Base-by-base conservation (phyloP, 495 filamentous ascomycete genomes). In the Lichina pygmaea region DNA sequence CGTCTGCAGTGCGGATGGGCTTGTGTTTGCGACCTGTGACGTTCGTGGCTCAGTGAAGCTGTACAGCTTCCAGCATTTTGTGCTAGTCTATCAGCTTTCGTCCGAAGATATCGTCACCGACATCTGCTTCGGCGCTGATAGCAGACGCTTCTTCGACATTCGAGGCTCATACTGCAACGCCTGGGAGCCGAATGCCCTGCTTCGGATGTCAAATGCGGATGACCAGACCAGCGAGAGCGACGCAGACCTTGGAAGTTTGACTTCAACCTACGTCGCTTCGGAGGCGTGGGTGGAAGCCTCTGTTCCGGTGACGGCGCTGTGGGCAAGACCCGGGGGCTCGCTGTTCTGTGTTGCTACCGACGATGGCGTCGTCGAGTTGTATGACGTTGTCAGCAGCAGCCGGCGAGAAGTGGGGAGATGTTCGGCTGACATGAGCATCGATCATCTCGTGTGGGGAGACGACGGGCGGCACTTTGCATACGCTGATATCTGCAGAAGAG, bases 1-100 rank as follows among this genome's bases (percentile, higher is more conserved):
- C 44, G 10, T 44, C 17, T 34, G 40, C 8, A 59, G 57, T 46
- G 46, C 50, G 1, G 51, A 56, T 37, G 57, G 57, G 8, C 50
- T 13, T 7, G 24, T 58, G 3, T 57, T 59, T n/a, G 43, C 50
- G 6, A 57, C 55, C 8, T 48, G 52, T 30, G 40, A 51, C 46
- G 48, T n/a, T 3, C 41, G 48, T 33, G 54, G 57, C 4, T 51
- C 37, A 8, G 39, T 59, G 10, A 50, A 52, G 30, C n/a, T 59
- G 13, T 59, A 46, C 42, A 47, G 47, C 42, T 53, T 51, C n/a
- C 4, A 38, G 2, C 30, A 50, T 33, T 55, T 59, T 9, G 16
- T 13, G 33, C 17, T 53, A 7, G 46, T 59, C 8, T 56, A 54
- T 41, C 52, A 54, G 34, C 46, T 55, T 7, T 48, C 46, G 32